These are phyloP conservation scores for Bothriochloa decipiens DNA, from an alignment of 176 grass and related monocot species.

Conservation along the genomic window DNA sequence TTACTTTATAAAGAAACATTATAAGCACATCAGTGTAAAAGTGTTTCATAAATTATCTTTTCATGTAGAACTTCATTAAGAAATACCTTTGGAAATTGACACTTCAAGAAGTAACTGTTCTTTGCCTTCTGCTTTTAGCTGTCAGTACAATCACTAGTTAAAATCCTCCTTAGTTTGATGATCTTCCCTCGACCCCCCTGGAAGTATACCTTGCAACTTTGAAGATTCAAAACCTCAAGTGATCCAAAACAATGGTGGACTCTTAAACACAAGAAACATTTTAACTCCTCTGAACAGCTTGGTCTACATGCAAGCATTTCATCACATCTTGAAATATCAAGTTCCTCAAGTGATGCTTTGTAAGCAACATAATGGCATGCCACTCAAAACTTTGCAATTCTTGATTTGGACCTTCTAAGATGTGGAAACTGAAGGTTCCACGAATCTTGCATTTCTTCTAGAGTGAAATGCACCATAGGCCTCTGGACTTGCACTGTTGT, in stretches of 20 bases:
- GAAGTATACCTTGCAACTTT: slow-evolving; percentile 13
- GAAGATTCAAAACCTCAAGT: slow-evolving; percentile 31
- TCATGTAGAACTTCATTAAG: not conserved
- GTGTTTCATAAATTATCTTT: not conserved
- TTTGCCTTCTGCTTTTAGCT: slow-evolving; percentile 3
- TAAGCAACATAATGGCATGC: slow-evolving; percentile 21
- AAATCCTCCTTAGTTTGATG: slow-evolving; percentile 21
- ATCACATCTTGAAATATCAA: slow-evolving; percentile 36
- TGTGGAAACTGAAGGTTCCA: not conserved
- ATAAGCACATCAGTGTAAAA: slow-evolving; percentile 5
- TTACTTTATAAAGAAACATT: not conserved
- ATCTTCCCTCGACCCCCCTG: not conserved
- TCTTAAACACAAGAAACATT: not conserved
- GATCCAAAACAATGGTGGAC: slow-evolving; percentile 13
- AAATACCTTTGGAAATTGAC: slow-evolving; percentile 28
- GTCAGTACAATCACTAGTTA: slow-evolving; percentile 5
- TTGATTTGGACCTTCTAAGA: slow-evolving; percentile 36
- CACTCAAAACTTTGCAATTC: slow-evolving; percentile 28
- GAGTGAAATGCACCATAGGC: no score
- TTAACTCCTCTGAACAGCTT: slow-evolving; percentile 17
- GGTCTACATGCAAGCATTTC: slow-evolving; percentile 25
- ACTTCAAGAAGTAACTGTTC: slow-evolving; percentile 28
- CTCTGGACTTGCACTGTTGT: no score
- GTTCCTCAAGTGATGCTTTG: slow-evolving; percentile 40
- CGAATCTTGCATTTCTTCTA: slow-evolving; percentile 1